phyloP scores from a whole-genome alignment of 345 rosid genomes.

The Bruguiera gymnorhiza region DNA sequence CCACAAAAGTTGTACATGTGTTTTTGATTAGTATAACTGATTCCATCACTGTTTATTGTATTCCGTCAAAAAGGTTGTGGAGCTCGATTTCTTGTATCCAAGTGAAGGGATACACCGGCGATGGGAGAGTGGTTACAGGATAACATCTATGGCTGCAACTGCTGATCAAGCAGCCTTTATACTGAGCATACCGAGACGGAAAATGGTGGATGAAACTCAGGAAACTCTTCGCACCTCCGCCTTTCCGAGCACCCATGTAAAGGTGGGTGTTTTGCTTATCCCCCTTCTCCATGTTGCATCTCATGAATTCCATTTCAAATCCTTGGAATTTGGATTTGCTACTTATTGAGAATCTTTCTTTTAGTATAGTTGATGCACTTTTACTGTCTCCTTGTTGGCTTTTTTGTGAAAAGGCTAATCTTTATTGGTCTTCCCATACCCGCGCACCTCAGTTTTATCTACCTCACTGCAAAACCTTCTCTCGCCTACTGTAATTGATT shows the following conservation, averaged over 20 bases:
- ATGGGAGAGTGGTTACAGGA: conserved; percentile 90
- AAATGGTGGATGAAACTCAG: conserved; percentile 85
- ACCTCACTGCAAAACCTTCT: too few relatives aligned
- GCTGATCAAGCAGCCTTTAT: conserved; percentile 92
- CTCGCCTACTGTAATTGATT: background rate
- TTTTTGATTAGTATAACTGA: background rate
- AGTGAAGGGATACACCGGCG: conserved; percentile 90
- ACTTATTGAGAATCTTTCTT: background rate
- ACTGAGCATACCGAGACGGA: conserved; percentile 80
- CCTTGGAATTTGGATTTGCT: background rate
- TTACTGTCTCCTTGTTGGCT: background rate
- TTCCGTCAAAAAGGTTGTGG: conserved; percentile 28
- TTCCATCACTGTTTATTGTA: background rate
- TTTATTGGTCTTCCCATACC: background rate
- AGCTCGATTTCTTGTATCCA: conserved; percentile 34
- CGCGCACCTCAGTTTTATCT: background rate
- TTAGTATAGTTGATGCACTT: too few relatives aligned
- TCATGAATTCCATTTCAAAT: background rate
- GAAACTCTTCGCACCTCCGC: conserved; percentile 94
- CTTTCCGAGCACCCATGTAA: conserved; percentile 94
- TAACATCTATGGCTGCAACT: conserved; percentile 93
- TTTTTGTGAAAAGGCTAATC: background rate
- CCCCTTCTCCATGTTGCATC: background rate
- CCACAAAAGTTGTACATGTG: background rate
- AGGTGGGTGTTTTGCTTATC: conserved; percentile 41